phyloP scores from a whole-genome alignment of 176 grass and related monocot species.

The Phoenix dactylifera region DNA sequence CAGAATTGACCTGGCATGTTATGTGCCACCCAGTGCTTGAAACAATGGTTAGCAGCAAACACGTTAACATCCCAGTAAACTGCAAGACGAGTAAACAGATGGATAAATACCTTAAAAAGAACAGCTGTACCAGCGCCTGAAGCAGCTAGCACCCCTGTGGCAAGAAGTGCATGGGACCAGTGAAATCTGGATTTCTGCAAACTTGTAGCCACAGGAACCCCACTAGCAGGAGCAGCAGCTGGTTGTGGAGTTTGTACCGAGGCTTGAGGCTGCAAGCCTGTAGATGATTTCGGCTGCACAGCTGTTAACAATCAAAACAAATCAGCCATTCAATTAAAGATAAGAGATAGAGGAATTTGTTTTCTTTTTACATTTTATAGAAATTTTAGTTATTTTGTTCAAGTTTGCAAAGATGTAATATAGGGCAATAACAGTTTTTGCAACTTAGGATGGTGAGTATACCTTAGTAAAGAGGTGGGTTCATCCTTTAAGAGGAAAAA shows the following conservation, averaged over 20 bases:
- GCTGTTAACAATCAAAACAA: constrained; percentile 36
- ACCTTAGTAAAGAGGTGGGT: too few relatives aligned
- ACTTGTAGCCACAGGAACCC: constrained; percentile 16
- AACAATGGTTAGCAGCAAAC: too few relatives aligned
- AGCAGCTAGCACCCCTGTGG: constrained; percentile 56
- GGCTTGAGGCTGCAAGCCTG: constrained; percentile 22
- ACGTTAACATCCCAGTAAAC: too few relatives aligned
- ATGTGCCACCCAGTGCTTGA: too few relatives aligned
- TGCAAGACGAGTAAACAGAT: neutral
- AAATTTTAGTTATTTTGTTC: too few relatives aligned
- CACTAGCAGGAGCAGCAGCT: constrained; percentile 11
- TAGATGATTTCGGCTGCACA: constrained; percentile 32
- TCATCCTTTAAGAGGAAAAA: too few relatives aligned
- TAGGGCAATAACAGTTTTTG: too few relatives aligned
- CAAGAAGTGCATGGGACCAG: constrained; percentile 61
- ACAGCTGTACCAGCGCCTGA: constrained; percentile 57
- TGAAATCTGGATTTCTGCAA: constrained; percentile 30
- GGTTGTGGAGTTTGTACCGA: constrained; percentile 24
- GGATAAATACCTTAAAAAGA: constrained; percentile 50
- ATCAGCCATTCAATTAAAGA: neutral
- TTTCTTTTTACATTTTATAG: too few relatives aligned
- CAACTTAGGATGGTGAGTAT: too few relatives aligned
- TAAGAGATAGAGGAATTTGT: neutral
- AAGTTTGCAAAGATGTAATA: neutral
- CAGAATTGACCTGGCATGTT: too few relatives aligned